These are phyloP conservation scores for Thielaviopsis musarum DNA, from an alignment of 2,329 filamentous ascomycete species.

Conservation along the genomic window DNA sequence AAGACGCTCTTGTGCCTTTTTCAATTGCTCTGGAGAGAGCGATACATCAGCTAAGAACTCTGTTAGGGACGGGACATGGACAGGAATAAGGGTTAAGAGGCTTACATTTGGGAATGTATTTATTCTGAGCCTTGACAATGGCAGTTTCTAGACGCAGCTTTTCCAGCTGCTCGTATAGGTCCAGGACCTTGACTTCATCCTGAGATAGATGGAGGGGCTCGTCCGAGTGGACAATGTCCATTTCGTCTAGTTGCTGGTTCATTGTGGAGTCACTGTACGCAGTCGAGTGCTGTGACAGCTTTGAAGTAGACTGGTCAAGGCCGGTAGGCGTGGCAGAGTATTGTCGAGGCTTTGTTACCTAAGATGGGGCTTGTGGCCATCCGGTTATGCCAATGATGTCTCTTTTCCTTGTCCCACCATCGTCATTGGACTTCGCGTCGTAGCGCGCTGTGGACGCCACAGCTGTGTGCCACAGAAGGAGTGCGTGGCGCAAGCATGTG, in stretches of 20 bases:
- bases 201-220: slow-evolving; percentile 40
- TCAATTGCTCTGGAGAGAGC: slow-evolving; percentile 32
- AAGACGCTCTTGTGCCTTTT: slow-evolving; percentile 45
- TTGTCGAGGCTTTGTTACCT: too few species aligned
- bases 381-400: neutral
- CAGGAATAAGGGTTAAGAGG: neutral
- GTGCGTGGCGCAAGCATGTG: too few species aligned
- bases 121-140: slow-evolving; percentile 34
- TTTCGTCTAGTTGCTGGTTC: slow-evolving; percentile 1
- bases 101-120: slow-evolving; percentile 12
- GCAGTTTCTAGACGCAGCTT: slow-evolving; percentile 57
- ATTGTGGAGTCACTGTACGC: neutral
- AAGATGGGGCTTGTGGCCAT: neutral
- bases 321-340: too few species aligned
- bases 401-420: neutral
- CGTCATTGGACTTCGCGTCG: neutral
- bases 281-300: too few species aligned
- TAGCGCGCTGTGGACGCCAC: neutral
- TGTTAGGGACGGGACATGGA: neutral
- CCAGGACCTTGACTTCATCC: slow-evolving; percentile 47
- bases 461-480: too few species aligned
- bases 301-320: too few species aligned
- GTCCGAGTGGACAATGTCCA: slow-evolving; percentile 4
- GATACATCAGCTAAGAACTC: slow-evolving; percentile 14
- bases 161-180: slow-evolving; percentile 54